Evolutionary conservation across 1,284 basidiomycete species (phyloP), one percentile per base, ranked within the genome.

Genomic region (Athelia sp.): DNA sequence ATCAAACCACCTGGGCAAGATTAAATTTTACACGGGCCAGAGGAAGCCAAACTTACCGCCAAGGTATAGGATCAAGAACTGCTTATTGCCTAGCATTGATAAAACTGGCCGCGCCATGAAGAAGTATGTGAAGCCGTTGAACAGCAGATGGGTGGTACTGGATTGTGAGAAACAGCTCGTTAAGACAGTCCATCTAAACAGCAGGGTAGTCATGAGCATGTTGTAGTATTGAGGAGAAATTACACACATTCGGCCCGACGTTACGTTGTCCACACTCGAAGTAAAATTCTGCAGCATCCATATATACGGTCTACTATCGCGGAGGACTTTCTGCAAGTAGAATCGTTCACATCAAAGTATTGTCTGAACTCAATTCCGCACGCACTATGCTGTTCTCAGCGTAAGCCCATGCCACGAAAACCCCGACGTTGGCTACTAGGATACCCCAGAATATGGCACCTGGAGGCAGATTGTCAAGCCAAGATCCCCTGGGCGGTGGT

Each of bases 61-160:
- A 44, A 95, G 72, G 65, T 96, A 96, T 13, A 96, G 72, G 1
- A 72, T 72, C 1, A 93, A 64, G 68, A 95, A 94, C 2, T 75
- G 73, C 1, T 78, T 70, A 47, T 82, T 82, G 0, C 91, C 90
- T 9, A 93, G 72, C 19, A 88, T 65, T 45, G 68, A 59, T n/a
- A 92, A 73, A 23, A 90, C 81, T 1, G 81, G 70, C 0, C 79
- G 84, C 1, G 86, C 87, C 71, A 93, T 80, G 68, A 90, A 93
- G 62, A 78, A 90, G 60, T 87, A 87, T 0, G 87, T 82, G 55
- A 93, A 75, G 44, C 81, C 82, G 62, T 96, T 96, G 63, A 94
- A 70, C 23, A 88, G 58, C 31, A 93, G 79, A 62, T 96, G 93
- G 0, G 62, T 56, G 10, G 75, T 51, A 21, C 74, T 71, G 54